phyloP scores from a whole-genome alignment of 2,329 filamentous ascomycete species.

The Neonectria ditissima region DNA sequence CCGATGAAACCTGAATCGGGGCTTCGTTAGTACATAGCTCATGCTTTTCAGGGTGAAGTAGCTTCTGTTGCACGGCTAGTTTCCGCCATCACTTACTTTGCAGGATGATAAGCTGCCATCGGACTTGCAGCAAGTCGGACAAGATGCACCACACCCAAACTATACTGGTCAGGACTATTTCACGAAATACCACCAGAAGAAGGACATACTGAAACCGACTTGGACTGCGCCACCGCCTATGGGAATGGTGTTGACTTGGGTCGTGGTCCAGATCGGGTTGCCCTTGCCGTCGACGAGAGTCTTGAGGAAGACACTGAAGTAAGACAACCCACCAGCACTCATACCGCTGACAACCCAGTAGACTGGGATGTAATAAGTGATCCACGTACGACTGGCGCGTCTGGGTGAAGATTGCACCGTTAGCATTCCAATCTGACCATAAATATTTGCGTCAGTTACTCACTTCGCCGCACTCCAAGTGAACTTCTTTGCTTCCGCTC shows the following conservation, averaged over 20 bases:
- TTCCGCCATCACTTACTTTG: slow-evolving; percentile 49
- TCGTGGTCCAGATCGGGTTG: slow-evolving; percentile 45
- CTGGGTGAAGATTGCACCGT: not conserved
- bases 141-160: slow-evolving; percentile 67
- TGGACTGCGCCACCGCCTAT: slow-evolving; percentile 54
- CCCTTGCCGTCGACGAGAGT: slow-evolving; percentile 39
- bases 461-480: slow-evolving; percentile 43
- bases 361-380: slow-evolving; percentile 41
- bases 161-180: slow-evolving; percentile 26
- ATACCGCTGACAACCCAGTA: slow-evolving; percentile 30
- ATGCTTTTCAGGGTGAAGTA: no score
- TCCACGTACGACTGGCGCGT: slow-evolving; percentile 45
- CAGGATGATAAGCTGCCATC: slow-evolving; percentile 62
- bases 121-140: slow-evolving; percentile 61
- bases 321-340: slow-evolving; percentile 30
- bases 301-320: slow-evolving; percentile 51
- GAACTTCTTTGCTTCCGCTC: slow-evolving; percentile 40
- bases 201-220: slow-evolving; percentile 53
- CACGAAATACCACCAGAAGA: not conserved
- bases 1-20: slow-evolving; percentile 53
- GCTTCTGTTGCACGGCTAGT: no score
- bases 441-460: not conserved
- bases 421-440: not conserved
- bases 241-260: slow-evolving; percentile 64
- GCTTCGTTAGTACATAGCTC: not conserved